A percentile compares a stretch with the other conserved stretches of the same genome.
phyloP scores from a whole-genome alignment of 1,284 basidiomycete species.

The Sphagnurus paluster region DNA sequence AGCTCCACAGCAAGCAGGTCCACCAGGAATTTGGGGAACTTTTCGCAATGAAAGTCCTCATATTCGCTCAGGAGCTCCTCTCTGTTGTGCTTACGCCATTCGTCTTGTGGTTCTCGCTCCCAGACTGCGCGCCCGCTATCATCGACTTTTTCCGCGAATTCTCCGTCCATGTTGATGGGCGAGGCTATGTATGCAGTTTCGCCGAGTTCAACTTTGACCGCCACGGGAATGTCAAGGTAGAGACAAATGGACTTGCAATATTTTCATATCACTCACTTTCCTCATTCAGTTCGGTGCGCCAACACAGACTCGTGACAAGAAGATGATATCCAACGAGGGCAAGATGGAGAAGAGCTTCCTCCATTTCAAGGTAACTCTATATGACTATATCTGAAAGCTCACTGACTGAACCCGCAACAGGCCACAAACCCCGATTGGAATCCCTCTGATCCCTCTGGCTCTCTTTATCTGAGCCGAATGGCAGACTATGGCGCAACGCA shows the following conservation, averaged over 20 bases:
- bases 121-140: conserved; percentile 83
- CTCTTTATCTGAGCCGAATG: conserved; percentile 82
- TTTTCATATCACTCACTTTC: neutral
- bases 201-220: conserved; percentile 97
- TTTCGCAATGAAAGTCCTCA: conserved; percentile 85
- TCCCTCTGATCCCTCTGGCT: conserved; percentile 83
- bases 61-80: conserved; percentile 86
- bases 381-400: neutral
- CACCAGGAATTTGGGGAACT: conserved; percentile 88
- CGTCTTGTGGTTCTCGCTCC: conserved; percentile 91
- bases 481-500: conserved; percentile 62
- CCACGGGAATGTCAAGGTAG: conserved; percentile 83
- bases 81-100: conserved; percentile 94
- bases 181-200: conserved; percentile 97
- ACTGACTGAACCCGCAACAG: conserved; percentile 29
- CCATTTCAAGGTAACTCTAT: conserved; percentile 76
- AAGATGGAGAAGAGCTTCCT: conserved; percentile 99
- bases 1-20: conserved; percentile 88
- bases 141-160: conserved; percentile 98
- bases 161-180: conserved; percentile 92
- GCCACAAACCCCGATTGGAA: conserved; percentile 95
- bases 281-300: conserved; percentile 76
- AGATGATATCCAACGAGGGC: conserved; percentile 82
- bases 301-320: conserved; percentile 61
- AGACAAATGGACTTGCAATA: conserved; percentile 21